Percentiles rank a stretch among this genome's conserved stretches.
Conservation (phyloP, 768 basidiomycete species). For the Boletus bicolor region DNA sequence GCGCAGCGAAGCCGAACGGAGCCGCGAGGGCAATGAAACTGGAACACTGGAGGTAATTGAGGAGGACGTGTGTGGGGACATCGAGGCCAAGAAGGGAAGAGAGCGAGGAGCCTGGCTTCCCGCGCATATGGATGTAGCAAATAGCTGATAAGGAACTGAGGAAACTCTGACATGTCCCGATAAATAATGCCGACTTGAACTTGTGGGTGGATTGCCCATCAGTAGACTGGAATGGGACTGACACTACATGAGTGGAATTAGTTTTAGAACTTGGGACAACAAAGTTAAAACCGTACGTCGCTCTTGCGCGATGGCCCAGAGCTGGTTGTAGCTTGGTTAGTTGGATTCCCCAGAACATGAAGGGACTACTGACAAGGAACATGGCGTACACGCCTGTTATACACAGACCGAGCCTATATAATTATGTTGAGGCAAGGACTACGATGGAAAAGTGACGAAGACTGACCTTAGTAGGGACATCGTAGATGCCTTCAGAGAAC, state of each 20-base stretch:
- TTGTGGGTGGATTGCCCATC: constrained; percentile 61
- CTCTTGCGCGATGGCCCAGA: constrained; percentile 95
- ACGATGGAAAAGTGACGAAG: background rate
- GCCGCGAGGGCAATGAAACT: constrained; percentile 86
- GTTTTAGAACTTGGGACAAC: background rate
- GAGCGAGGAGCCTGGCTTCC: constrained; percentile 52
- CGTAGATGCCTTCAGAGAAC: background rate
- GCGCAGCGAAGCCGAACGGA: constrained; percentile 93
- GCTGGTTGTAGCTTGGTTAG: constrained; percentile 37
- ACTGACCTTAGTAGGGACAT: constrained; percentile 30
- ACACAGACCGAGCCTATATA: constrained; percentile 64
- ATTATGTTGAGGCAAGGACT: background rate
- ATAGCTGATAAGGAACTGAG: constrained; percentile 75
- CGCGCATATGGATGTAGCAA: constrained; percentile 66
- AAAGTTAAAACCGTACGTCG: constrained; percentile 52
- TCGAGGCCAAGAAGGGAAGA: constrained; percentile 60
- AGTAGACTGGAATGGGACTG: constrained; percentile 76
- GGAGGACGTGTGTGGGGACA: constrained; percentile 38
- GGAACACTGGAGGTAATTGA: constrained; percentile 79
- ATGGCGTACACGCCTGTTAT: constrained; percentile 88
- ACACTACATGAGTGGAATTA: constrained; percentile 46
- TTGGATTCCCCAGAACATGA: background rate
- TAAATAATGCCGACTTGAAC: constrained; percentile 82
- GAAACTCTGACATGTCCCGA: constrained; percentile 81
- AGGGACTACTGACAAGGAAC: constrained; percentile 66